Evolutionary conservation across 2,329 filamentous ascomycete species (phyloP).

Genomic region (Pyrenochaeta sp.): DNA sequence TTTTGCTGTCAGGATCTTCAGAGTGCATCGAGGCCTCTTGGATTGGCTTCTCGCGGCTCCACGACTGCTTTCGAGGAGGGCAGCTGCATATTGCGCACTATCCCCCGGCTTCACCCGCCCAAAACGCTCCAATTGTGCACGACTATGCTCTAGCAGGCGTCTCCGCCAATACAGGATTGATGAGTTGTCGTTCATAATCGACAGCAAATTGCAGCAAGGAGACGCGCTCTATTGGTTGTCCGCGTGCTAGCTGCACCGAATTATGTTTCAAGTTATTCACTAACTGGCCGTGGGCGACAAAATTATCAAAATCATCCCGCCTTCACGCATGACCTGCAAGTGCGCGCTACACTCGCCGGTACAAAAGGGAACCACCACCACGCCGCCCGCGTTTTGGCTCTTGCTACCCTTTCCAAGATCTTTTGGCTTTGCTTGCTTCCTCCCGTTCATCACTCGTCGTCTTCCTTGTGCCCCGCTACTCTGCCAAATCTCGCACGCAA

Average conservation of each 20-base stretch:
- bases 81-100: conserved; percentile 14
- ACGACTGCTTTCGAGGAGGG: conserved; percentile 13
- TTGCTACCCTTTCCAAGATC: conserved; percentile 1
- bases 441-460: conserved; percentile 6
- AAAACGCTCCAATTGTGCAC: conserved; percentile 36
- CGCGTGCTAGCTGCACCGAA: conserved; percentile 36
- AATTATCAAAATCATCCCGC: conserved; percentile 42
- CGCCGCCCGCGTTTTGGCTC: conserved; percentile 16
- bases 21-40: too few relatives aligned
- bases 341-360: conserved; percentile 29
- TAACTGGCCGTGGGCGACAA: conserved; percentile 43
- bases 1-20: too few relatives aligned
- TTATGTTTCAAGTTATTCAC: conserved; percentile 45
- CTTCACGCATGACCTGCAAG: conserved; percentile 47
- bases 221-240: conserved; percentile 38
- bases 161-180: conserved; percentile 42
- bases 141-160: conserved; percentile 25
- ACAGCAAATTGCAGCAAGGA: conserved; percentile 34
- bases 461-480: conserved; percentile 15
- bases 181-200: conserved; percentile 48
- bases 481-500: conserved; percentile 23
- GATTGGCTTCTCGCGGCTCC: too few relatives aligned
- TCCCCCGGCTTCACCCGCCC: conserved; percentile 22
- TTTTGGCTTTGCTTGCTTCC: background rate
- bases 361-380: conserved; percentile 39